phyloP scores from a whole-genome alignment of 108 stramenopile species.

The Nitzschia sp. region DNA sequence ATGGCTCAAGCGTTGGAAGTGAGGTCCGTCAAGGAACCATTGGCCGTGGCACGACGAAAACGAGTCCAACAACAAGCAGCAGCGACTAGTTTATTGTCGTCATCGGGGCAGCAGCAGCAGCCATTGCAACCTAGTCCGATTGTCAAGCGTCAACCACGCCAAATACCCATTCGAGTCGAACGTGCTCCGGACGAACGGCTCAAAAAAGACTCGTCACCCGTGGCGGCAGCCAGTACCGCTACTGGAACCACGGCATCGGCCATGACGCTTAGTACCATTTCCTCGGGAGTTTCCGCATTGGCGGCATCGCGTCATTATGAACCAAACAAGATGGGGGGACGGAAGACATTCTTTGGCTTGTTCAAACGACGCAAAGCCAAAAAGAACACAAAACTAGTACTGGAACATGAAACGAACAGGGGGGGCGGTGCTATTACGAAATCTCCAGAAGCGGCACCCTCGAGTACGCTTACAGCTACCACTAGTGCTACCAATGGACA shows the following conservation, averaged over 20 bases:
- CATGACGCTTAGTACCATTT: neutral
- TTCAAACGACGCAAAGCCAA: conserved; percentile 29
- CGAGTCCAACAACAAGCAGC: neutral
- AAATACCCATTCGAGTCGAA: conserved; percentile 16
- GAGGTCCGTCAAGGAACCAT: neutral
- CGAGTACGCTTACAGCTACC: neutral
- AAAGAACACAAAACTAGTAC: neutral
- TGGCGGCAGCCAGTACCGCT: neutral
- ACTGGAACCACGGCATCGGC: neutral
- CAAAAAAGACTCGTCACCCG: too few species aligned
- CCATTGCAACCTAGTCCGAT: neutral
- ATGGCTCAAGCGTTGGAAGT: conserved; percentile 18
- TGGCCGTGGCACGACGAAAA: conserved; percentile 12
- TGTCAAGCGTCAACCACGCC: conserved; percentile 3
- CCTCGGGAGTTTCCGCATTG: neutral
- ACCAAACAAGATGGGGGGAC: neutral
- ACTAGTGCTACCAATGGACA: neutral
- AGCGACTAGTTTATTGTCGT: neutral
- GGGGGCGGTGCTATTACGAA: too few species aligned
- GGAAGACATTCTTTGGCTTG: conserved; percentile 16
- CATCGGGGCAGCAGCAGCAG: neutral
- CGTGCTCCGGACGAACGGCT: neutral
- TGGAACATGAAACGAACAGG: neutral
- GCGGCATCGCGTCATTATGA: neutral
- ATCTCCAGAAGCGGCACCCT: neutral